A percentile compares a stretch with the other conserved stretches of the same genome.
Conservation (phyloP, 257 asterid species). For the Solanum medicagineum region DNA sequence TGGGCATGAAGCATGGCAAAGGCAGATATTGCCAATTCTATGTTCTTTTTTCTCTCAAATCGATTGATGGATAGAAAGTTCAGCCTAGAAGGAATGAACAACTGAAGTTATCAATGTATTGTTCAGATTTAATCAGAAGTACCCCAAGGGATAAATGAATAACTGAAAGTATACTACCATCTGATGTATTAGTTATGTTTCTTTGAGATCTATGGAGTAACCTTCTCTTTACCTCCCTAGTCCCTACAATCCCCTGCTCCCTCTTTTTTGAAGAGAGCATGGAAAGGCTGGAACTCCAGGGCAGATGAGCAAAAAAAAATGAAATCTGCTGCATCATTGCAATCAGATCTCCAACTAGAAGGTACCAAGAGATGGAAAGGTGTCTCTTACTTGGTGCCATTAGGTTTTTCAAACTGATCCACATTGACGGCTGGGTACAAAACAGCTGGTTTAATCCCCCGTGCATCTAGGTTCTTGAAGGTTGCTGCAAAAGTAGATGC, state of each 20-base stretch:
- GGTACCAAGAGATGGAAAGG: slow-evolving; percentile 19
- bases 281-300: not conserved
- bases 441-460: slow-evolving; percentile 76
- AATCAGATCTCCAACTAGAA: slow-evolving; percentile 14
- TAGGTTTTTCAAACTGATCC: slow-evolving; percentile 62
- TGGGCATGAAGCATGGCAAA: slow-evolving; percentile 47
- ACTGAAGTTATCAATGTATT: not conserved
- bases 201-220: not conserved
- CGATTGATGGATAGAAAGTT: slow-evolving; percentile 93
- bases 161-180: not conserved
- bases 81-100: slow-evolving; percentile 33
- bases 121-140: not conserved
- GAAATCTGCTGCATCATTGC: not conserved
- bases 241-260: not conserved
- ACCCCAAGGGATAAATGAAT: not conserved
- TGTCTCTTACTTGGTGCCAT: slow-evolving; percentile 41
- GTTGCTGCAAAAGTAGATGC: slow-evolving; percentile 90
- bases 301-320: not conserved
- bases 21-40: slow-evolving; percentile 84
- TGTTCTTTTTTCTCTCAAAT: slow-evolving; percentile 89
- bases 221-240: not conserved
- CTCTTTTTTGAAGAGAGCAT: not conserved
- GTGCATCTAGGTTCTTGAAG: slow-evolving; percentile 53
- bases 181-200: not conserved
- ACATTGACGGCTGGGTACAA: slow-evolving; percentile 92